These are phyloP conservation scores for Bruguiera parviflora DNA, from an alignment of 345 rosid genomes.

Conservation along the genomic window DNA sequence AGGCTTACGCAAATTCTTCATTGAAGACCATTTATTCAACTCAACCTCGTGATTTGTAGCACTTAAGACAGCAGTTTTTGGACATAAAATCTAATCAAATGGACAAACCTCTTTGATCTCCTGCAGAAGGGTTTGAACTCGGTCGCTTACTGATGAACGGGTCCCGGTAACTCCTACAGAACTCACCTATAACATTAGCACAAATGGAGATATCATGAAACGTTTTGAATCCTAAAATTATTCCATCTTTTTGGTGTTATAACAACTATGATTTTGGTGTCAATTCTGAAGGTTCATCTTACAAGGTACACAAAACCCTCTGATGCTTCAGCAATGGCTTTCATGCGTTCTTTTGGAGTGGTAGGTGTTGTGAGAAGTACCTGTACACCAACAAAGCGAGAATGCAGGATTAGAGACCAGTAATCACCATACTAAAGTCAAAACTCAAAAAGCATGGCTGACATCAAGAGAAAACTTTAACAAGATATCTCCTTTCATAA, in stretches of 20 bases:
- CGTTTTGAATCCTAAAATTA: neutral
- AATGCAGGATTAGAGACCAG: neutral
- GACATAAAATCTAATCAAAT: neutral
- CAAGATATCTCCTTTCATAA: too few relatives aligned
- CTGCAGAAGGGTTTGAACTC: constrained; percentile 59
- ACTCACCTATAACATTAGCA: constrained; percentile 56
- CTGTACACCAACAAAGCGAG: constrained; percentile 25
- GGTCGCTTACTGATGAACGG: constrained; percentile 63
- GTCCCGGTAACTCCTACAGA: constrained; percentile 88
- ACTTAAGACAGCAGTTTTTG: too few relatives aligned
- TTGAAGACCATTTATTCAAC: neutral
- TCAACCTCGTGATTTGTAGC: neutral
- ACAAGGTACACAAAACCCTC: constrained; percentile 89
- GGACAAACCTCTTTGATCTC: constrained; percentile 63
- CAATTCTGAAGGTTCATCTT: constrained; percentile 35
- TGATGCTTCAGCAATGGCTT: constrained; percentile 73
- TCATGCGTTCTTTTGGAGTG: constrained; percentile 70
- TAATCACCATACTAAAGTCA: neutral
- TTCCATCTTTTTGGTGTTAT: neutral
- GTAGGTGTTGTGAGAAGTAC: constrained; percentile 87
- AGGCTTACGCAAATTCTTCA: neutral
- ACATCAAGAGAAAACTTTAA: too few relatives aligned
- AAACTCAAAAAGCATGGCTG: too few relatives aligned
- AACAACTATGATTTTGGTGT: neutral
- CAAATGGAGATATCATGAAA: neutral